These are phyloP conservation scores for Lodderomyces elongisporus DNA, from an alignment of 1,139 yeast species.

Conservation along the genomic window DNA sequence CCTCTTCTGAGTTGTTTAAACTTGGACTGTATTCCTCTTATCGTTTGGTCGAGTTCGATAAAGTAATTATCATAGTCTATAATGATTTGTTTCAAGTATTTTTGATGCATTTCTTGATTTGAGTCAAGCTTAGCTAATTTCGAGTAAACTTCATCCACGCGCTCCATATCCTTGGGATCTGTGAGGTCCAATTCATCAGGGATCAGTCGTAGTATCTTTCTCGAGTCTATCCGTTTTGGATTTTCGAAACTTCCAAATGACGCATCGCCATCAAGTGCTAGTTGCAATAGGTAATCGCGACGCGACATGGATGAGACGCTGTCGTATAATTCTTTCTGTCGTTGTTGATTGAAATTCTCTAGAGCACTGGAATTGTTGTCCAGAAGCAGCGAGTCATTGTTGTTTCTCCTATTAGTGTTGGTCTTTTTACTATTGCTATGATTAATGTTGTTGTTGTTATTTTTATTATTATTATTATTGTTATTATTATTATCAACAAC, in stretches of 20 bases:
- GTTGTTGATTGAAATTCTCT: conserved; percentile 1
- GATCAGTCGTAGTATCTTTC: conserved; percentile 26
- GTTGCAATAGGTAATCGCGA: conserved; percentile 34
- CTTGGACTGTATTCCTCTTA: conserved; percentile 34
- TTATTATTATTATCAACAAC: background rate
- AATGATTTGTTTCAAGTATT: conserved; percentile 32
- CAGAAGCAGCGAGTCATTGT: background rate
- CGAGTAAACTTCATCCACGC: conserved; percentile 29
- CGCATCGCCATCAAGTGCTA: conserved; percentile 32
- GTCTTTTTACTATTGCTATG: background rate
- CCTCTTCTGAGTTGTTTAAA: conserved; percentile 33
- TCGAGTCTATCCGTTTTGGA: conserved; percentile 35
- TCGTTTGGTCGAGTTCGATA: conserved; percentile 29
- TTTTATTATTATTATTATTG: background rate
- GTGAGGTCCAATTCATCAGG: conserved; percentile 39
- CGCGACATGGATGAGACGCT: conserved; percentile 36
- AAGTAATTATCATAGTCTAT: conserved; percentile 32
- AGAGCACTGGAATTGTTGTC: conserved; percentile 3
- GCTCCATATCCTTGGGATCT: conserved; percentile 23
- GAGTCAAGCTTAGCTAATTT: conserved; percentile 31
- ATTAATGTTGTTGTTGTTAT: background rate
- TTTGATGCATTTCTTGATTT: conserved; percentile 36
- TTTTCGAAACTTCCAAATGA: conserved; percentile 29
- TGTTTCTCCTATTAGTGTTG: conserved; percentile 1
- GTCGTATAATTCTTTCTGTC: conserved; percentile 15